phyloP scores from a whole-genome alignment of 768 basidiomycete genomes.

The Piloderma croceum region DNA sequence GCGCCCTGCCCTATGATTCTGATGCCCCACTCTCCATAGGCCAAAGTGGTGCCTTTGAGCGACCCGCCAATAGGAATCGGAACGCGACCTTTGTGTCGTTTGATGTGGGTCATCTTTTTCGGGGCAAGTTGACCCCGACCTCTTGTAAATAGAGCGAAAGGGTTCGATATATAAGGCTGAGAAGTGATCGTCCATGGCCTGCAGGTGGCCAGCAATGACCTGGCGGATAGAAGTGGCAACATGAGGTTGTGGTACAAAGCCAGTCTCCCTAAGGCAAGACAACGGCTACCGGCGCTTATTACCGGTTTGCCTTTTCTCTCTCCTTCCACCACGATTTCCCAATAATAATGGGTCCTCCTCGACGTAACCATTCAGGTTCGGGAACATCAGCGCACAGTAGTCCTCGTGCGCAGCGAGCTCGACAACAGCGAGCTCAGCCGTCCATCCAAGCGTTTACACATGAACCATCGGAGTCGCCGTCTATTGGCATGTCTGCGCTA shows the following conservation, averaged over 20 bases:
- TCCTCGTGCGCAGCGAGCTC: no score
- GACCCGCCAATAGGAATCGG: slow-evolving; percentile 88
- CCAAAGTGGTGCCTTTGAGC: slow-evolving; percentile 86
- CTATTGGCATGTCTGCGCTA: slow-evolving; percentile 53
- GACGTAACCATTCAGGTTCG: background rate
- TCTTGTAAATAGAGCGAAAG: slow-evolving; percentile 36
- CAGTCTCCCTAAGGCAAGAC: no score
- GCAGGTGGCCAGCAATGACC: no score
- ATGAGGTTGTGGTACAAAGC: no score
- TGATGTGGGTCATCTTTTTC: slow-evolving; percentile 73
- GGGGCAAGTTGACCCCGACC: slow-evolving; percentile 73
- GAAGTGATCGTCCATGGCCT: no score
- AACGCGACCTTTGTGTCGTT: slow-evolving; percentile 85
- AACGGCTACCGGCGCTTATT: no score
- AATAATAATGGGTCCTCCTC: background rate
- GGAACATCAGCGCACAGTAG: no score
- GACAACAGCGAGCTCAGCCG: background rate
- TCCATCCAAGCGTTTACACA: background rate
- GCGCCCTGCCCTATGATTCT: slow-evolving; percentile 79
- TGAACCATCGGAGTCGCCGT: background rate
- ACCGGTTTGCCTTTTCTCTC: no score
- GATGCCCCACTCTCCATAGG: slow-evolving; percentile 90
- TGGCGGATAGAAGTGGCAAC: no score
- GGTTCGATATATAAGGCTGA: no score
- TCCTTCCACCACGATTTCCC: no score